phyloP scores from a whole-genome alignment of 805 yeast species.

The Kregervanrija pseudodelftensis region DNA sequence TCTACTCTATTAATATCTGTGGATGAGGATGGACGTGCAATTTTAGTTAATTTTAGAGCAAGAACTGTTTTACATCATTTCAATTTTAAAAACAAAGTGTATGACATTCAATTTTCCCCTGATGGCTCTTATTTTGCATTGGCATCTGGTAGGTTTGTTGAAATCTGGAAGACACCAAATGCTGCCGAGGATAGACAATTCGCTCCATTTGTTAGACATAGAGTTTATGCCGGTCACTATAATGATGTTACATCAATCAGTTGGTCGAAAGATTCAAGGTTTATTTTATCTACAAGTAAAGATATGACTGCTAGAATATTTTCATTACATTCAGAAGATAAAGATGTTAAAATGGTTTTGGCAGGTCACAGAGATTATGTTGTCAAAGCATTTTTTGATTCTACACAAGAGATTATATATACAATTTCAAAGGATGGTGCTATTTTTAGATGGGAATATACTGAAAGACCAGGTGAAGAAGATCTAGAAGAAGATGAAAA shows the following conservation, averaged over 20 bases:
- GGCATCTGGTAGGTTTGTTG: conserved; percentile 74
- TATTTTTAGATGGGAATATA: conserved; percentile 83
- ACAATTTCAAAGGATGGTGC: conserved; percentile 96
- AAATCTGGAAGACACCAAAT: conserved; percentile 90
- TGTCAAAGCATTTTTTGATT: conserved; percentile 76
- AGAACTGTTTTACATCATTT: conserved; percentile 88
- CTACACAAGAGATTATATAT: conserved; percentile 83
- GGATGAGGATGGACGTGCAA: conserved; percentile 90
- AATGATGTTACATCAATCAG: conserved; percentile 68
- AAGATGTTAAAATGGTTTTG: conserved; percentile 72
- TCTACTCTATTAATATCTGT: conserved; percentile 74
- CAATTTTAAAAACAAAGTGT: conserved; percentile 77
- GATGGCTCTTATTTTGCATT: conserved; percentile 85
- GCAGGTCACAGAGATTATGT: conserved; percentile 93
- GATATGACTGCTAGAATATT: conserved; percentile 85
- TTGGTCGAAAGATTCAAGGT: conserved; percentile 91
- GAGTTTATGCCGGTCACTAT: conserved; percentile 90
- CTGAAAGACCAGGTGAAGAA: conserved; percentile 44
- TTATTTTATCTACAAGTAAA: conserved; percentile 76
- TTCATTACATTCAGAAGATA: conserved; percentile 65
- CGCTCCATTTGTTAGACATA: conserved; percentile 89
- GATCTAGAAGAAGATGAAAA: conserved; percentile 37
- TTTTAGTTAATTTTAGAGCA: conserved; percentile 75
- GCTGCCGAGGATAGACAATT: conserved; percentile 80
- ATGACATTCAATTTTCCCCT: conserved; percentile 75